A percentile compares a stretch with the other conserved stretches of the same genome.
These are phyloP conservation scores for Yarrowia sp. DNA, from an alignment of 805 yeast species.

Conservation along the genomic window DNA sequence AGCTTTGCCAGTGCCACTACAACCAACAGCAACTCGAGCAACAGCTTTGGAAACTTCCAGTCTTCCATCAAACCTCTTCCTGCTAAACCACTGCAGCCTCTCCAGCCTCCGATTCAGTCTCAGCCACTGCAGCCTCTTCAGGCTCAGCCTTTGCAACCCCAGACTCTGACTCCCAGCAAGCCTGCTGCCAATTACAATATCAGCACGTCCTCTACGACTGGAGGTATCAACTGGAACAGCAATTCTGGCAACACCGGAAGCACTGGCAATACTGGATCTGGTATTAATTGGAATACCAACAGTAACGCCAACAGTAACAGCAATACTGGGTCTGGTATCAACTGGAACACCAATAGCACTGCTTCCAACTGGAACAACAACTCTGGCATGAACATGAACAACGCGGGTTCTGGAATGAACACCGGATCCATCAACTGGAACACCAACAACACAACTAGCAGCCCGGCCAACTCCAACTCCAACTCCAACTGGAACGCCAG, in stretches of 20 bases:
- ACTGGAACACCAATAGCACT: neutral
- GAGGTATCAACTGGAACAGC: constrained; percentile 11
- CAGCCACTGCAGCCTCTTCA: neutral
- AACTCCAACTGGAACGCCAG: constrained; percentile 21
- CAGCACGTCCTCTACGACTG: neutral
- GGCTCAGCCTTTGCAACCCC: neutral
- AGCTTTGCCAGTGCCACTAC: neutral
- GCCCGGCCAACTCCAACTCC: constrained; percentile 6
- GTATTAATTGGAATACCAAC: constrained; percentile 16
- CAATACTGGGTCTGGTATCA: constrained; percentile 10
- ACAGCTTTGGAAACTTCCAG: constrained; percentile 10
- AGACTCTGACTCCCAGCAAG: constrained; percentile 5
- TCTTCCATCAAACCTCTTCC: constrained; percentile 5
- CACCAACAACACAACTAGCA: neutral
- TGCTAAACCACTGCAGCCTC: constrained; percentile 6
- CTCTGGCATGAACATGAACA: neutral
- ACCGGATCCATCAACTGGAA: constrained; percentile 2
- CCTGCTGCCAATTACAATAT: constrained; percentile 29
- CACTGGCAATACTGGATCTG: neutral
- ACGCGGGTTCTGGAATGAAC: neutral
- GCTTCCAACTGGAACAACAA: constrained; percentile 1
- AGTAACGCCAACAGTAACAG: neutral
- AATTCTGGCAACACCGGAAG: neutral
- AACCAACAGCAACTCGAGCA: neutral
- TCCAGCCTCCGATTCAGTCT: neutral